phyloP scores from a whole-genome alignment of 306 rosid species.

The Inga laurina region DNA sequence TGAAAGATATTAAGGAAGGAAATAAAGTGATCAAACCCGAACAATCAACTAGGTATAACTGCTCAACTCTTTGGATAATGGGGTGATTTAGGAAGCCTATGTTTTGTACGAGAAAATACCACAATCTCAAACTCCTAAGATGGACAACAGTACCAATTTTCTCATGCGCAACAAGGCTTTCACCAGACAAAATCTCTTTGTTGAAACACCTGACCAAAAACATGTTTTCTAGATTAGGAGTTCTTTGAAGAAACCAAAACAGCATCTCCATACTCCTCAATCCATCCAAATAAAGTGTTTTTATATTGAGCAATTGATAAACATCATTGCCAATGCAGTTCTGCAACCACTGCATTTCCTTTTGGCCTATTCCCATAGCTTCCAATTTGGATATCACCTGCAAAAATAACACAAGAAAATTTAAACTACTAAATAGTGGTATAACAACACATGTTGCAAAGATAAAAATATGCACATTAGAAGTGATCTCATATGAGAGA shows the following conservation, averaged over 20 bases:
- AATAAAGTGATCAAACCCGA: neutral
- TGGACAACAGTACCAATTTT: constrained; percentile 2
- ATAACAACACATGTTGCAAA: neutral
- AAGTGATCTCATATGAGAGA: no score
- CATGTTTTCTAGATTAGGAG: constrained; percentile 25
- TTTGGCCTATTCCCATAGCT: neutral
- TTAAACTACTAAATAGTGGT: neutral
- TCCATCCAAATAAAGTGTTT: neutral
- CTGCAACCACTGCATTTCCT: constrained; percentile 14
- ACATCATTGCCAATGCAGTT: neutral
- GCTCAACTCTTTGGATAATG: constrained; percentile 18
- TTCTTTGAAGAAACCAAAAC: constrained; percentile 27
- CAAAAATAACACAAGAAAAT: neutral
- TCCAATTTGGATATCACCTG: constrained; percentile 26
- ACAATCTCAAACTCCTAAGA: neutral
- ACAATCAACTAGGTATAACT: neutral
- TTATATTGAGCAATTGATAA: neutral
- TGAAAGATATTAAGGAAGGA: neutral
- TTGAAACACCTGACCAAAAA: neutral
- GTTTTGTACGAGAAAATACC: neutral
- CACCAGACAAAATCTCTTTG: neutral
- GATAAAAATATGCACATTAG: neutral
- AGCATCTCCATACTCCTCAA: constrained; percentile 2
- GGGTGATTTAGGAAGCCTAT: neutral
- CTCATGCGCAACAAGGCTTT: neutral